Conservation (phyloP, 108 stramenopile genomes). For the Phaeodactylum tricornutum region DNA sequence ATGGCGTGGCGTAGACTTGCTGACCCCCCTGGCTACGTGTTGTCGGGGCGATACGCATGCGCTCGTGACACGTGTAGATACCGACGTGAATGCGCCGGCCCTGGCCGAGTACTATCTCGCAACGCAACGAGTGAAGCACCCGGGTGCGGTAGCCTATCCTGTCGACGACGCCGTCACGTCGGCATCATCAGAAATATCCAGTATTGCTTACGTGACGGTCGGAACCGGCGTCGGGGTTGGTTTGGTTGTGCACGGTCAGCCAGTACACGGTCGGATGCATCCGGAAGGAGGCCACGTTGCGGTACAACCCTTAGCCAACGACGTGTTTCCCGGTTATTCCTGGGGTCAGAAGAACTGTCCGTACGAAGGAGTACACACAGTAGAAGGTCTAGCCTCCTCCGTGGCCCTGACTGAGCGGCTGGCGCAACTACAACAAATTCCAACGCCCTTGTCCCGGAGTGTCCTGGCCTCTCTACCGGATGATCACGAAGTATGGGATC, state of each 20-base stretch:
- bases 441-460: conserved; percentile 13
- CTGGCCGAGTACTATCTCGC: conserved; percentile 68
- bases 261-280: conserved; percentile 91
- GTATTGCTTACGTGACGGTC: conserved; percentile 82
- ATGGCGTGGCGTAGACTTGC: conserved; percentile 75
- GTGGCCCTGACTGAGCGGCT: conserved; percentile 73
- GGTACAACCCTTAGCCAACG: conserved; percentile 49
- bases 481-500: conserved; percentile 79
- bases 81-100: conserved; percentile 98
- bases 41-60: conserved; percentile 21
- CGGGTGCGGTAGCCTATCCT: conserved; percentile 1
- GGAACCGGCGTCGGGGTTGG: conserved; percentile 97
- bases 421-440: conserved; percentile 7
- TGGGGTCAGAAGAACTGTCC: conserved; percentile 65
- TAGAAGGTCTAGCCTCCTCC: conserved; percentile 59
- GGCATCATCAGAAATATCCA: conserved; percentile 18
- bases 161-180: neutral
- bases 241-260: conserved; percentile 68
- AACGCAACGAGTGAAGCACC: neutral
- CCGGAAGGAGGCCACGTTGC: conserved; percentile 88
- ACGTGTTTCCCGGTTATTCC: conserved; percentile 71
- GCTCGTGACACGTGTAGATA: conserved; percentile 70
- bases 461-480: conserved; percentile 51
- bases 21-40: conserved; percentile 46
- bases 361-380: conserved; percentile 49